phyloP scores from a whole-genome alignment of 768 basidiomycete species.

The Leucocoprinus leucothites region DNA sequence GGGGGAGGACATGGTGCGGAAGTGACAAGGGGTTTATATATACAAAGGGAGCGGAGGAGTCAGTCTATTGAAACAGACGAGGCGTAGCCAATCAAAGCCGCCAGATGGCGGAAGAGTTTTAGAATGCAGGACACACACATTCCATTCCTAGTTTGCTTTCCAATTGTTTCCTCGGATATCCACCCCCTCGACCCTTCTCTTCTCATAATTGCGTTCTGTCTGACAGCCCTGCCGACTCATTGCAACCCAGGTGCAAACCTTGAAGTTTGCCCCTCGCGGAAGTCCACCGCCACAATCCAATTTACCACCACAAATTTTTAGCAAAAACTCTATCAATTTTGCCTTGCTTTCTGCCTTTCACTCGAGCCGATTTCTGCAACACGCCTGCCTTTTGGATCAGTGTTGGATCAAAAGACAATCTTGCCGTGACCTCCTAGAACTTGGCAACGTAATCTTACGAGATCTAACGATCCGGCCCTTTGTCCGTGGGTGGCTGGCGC shows the following conservation, averaged over 20 bases:
- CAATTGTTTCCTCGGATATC: slow-evolving; percentile 12
- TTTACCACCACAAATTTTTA: slow-evolving; percentile 10
- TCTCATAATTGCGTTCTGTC: not conserved
- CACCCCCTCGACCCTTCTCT: slow-evolving; percentile 1
- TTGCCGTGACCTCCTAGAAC: slow-evolving; percentile 1
- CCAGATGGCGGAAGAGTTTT: not conserved
- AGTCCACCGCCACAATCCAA: slow-evolving; percentile 5
- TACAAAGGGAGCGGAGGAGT: not conserved
- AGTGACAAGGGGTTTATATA: slow-evolving; percentile 12
- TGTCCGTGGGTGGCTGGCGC: no score
- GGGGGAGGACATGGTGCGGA: slow-evolving; percentile 14
- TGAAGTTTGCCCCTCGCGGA: not conserved
- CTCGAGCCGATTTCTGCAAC: not conserved
- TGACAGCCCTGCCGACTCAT: slow-evolving; percentile 2
- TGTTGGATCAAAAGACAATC: slow-evolving; percentile 1
- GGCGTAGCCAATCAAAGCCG: slow-evolving; percentile 13
- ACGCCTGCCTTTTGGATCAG: not conserved
- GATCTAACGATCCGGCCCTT: not conserved
- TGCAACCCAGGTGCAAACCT: slow-evolving; percentile 8
- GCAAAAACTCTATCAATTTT: slow-evolving; percentile 10
- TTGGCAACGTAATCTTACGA: not conserved
- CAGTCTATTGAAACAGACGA: slow-evolving; percentile 7
- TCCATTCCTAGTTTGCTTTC: slow-evolving; percentile 1
- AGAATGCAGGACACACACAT: not conserved
- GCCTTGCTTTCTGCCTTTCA: not conserved